Base-by-base conservation (phyloP, 2,329 filamentous ascomycete genomes). In the Penicillium frequentans region DNA sequence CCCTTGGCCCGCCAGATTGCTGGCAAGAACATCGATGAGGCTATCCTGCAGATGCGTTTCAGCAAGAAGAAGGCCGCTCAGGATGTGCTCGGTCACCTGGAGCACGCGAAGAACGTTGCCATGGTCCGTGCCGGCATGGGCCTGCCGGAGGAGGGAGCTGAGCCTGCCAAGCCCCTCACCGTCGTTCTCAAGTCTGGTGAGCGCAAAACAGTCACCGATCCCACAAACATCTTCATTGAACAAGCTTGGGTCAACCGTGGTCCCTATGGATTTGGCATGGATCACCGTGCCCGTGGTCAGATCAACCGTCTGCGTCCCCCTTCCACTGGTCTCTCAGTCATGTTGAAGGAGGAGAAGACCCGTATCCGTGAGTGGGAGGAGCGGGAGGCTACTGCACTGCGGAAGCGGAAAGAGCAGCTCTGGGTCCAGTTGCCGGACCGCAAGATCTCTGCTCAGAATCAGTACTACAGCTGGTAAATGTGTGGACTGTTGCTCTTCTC, bases 281-380 rank as follows among this genome's bases (percentile, higher is more conserved):
- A 93, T 64, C 89, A 87, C 74, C 87, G 93, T 61, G 92, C 91
- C 3, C 84, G 90, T 70, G 91, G 91, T 33, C 81, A 84, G 55
- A 84, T 88, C 62, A 84, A 90, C 67, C 74, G 85, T 33, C 81
- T 95, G 74, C 81, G 81, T 55, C 87, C 87, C 63, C 91, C 91
- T 1, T 84, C 86, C 64, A 91, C 93, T 29, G 90, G 83, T 63
- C 84, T 97, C 59, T 86, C 88, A 0, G 78, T 99, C 35, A 74
- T 96, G 14, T 79, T 99, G 71, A 99, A 98, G 79, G 95, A 99
- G 73, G 93, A 98, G 75, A 90, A 89, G 75, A 96, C 95, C 6
- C 83, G 92, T 54, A 87, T 97, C 68, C 85, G 95, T 59, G 84
- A 92, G 71, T 85, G 89, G 69, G 82, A 90, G 56, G 92, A 97